These are phyloP conservation scores for Mortierella sp. DNA, from an alignment of 371 early-diverging fungal species.

Conservation along the genomic window DNA sequence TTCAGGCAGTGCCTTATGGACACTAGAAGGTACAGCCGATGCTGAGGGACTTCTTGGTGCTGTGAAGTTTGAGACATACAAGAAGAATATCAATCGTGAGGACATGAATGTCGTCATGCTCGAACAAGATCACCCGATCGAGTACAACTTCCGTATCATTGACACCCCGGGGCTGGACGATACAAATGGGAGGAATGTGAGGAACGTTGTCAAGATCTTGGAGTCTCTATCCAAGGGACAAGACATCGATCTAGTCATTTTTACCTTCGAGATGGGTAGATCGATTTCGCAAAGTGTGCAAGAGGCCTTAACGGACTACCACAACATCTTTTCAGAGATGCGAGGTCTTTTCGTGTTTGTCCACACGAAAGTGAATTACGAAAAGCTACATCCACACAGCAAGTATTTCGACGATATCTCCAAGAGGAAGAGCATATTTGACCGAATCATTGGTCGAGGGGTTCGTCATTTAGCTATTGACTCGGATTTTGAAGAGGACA, in stretches of 20 bases:
- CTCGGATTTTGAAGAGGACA: conserved; percentile 16
- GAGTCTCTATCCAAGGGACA: background rate
- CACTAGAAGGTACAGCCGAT: too few species aligned
- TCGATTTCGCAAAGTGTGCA: too few species aligned
- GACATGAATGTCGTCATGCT: background rate
- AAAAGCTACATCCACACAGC: background rate
- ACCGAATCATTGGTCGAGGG: conserved; percentile 3
- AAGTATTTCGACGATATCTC: too few species aligned
- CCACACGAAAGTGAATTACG: background rate
- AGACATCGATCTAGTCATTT: conserved; percentile 15
- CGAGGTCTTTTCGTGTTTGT: background rate
- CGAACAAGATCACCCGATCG: background rate
- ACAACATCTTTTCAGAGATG: background rate
- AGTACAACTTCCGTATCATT: conserved; percentile 5
- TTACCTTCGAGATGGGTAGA: background rate
- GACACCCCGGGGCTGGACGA: conserved; percentile 23
- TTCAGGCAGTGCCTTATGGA: too few species aligned
- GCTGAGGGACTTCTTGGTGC: too few species aligned
- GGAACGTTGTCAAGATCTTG: conserved; percentile 14
- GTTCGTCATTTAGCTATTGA: conserved; percentile 8
- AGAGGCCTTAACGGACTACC: background rate
- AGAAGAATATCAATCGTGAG: conserved; percentile 1
- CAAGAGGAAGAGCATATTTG: background rate
- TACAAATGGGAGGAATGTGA: conserved; percentile 14
- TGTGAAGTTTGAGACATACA: background rate